A percentile compares a stretch with the other conserved stretches of the same genome.
Conservation (phyloP, 2,329 filamentous ascomycete genomes). For the Bipolaris gigantea region DNA sequence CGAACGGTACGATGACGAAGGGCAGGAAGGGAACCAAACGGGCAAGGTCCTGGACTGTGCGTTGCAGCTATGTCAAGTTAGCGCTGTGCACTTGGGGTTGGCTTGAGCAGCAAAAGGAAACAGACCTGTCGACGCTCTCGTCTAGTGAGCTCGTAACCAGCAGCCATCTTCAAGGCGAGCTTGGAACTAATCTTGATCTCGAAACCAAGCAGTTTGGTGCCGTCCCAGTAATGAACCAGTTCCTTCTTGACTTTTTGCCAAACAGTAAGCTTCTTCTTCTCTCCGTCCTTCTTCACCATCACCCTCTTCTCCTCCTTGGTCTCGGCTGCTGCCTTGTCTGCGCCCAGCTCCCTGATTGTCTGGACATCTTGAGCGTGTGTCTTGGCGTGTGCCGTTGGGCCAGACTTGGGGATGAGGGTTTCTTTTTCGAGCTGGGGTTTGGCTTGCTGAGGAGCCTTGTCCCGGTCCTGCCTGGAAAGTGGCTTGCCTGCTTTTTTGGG, state of each 20-base stretch:
- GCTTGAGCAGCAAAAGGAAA: background rate
- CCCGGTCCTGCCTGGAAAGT: conserved; percentile 60
- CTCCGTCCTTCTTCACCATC: conserved; percentile 62
- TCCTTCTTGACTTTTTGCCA: conserved; percentile 96
- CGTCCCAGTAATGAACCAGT: conserved; percentile 94
- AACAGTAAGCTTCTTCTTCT: conserved; percentile 83
- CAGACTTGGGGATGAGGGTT: conserved; percentile 41
- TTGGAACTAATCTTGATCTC: conserved; percentile 92
- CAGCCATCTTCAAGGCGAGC: conserved; percentile 94
- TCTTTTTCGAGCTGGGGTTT: conserved; percentile 31
- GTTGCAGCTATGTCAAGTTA: conserved; percentile 61
- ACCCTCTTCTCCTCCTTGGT: conserved; percentile 58
- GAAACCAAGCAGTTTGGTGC: conserved; percentile 88
- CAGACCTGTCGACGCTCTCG: conserved; percentile 82
- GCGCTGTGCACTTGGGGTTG: background rate
- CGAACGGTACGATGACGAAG: conserved; percentile 95
- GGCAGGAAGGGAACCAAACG: conserved; percentile 94
- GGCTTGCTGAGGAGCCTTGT: conserved; percentile 29
- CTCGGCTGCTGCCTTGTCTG: conserved; percentile 57
- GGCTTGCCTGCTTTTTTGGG: conserved; percentile 88
- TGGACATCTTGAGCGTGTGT: conserved; percentile 52
- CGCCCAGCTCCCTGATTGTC: conserved; percentile 65
- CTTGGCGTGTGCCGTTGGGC: conserved; percentile 51
- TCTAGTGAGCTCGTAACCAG: conserved; percentile 92
- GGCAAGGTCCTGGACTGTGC: conserved; percentile 90